phyloP scores from a whole-genome alignment of 2,329 filamentous ascomycete species.

The Zymoseptoria pseudotritici region DNA sequence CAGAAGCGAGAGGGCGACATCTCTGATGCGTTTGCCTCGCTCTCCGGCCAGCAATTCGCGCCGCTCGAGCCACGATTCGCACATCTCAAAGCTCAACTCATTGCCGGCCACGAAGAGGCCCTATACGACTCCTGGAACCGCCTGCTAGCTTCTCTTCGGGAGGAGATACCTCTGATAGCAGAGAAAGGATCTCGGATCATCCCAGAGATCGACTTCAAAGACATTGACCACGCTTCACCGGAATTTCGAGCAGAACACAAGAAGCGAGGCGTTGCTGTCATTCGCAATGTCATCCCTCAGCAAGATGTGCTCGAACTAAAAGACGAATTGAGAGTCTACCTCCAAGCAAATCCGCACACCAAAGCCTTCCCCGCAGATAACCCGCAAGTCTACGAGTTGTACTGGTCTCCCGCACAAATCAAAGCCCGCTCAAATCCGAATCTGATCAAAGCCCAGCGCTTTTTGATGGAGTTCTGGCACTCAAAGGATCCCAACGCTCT shows the following conservation, averaged over 20 bases:
- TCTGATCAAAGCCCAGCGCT: conserved; percentile 40
- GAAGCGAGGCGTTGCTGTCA: conserved; percentile 48
- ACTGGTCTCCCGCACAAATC: conserved; percentile 43
- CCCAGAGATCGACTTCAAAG: conserved; percentile 42
- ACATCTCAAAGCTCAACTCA: conserved; percentile 38
- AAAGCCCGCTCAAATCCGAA: conserved; percentile 42
- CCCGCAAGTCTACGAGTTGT: conserved; percentile 45
- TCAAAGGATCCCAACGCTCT: conserved; percentile 35
- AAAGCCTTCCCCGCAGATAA: conserved; percentile 42
- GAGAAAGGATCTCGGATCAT: conserved; percentile 37
- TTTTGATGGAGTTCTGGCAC: conserved; percentile 45
- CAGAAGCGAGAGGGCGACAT: conserved; percentile 44
- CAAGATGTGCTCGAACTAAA: conserved; percentile 40
- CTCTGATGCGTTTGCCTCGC: conserved; percentile 43
- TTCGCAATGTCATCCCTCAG: conserved; percentile 39
- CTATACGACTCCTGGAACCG: conserved; percentile 42
- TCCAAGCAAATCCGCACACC: conserved; percentile 39
- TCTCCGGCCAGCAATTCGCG: conserved; percentile 40
- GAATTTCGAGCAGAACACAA: conserved; percentile 52
- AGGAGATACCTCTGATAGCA: conserved; percentile 40
- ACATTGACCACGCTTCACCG: conserved; percentile 41
- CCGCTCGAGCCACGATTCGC: conserved; percentile 41
- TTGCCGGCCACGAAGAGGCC: conserved; percentile 41
- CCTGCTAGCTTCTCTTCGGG: conserved; percentile 35
- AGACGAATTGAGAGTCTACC: conserved; percentile 37